Base-by-base conservation (phyloP, 768 basidiomycete species). In the Pleurotus cornucopiae region DNA sequence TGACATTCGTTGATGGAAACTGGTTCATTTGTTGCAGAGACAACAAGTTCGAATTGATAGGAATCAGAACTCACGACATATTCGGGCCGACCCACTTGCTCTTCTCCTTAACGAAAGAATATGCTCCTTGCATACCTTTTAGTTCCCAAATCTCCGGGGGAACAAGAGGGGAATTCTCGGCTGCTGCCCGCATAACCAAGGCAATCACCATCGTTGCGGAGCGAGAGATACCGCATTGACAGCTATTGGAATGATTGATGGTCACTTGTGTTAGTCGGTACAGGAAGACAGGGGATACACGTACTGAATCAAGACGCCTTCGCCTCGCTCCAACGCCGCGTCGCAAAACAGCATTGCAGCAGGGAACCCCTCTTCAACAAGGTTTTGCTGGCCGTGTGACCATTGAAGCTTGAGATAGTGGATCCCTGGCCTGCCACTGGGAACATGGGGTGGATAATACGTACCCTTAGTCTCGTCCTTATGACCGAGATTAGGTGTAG, bases 311-410 rank as follows among this genome's bases (percentile, higher is more conserved):
- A 94, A 78, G 56, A 94, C 82, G 59, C 89, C 88, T 58, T 91
- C 89, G 54, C 84, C 84, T 61, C 88, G 85, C 54, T 79, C 76
- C 54, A 92, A 69, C 46, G 89, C 86, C 34, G 82, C 80, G 67
- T 94, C 93, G 56, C 88, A 80, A 60, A 94, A 95, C 16, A 79
- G 69, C 83, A 94, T 91, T 4, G 88, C 94, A 6, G 76, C 79
- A 49, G 83, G 82, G 70, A 94, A 93, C 47, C 91, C 92, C 40
- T 82, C 72, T 2, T 83, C 71, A 61, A 93, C 91, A 39, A 96
- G 82, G 67, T 96, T 88, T 55, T 88, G 80, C 71, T 95, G 91
- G n/a, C 94, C 94, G 66, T 96, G 94, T 20, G 91, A 94, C 94
- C 94, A 96, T 51, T 81, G 80, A 23, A 95, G 81, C 69, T 92